Percentiles rank a stretch among this genome's conserved stretches.
Evolutionary conservation across 768 basidiomycete species (phyloP).

Genomic region (Rubroboletus pulcherrimus): DNA sequence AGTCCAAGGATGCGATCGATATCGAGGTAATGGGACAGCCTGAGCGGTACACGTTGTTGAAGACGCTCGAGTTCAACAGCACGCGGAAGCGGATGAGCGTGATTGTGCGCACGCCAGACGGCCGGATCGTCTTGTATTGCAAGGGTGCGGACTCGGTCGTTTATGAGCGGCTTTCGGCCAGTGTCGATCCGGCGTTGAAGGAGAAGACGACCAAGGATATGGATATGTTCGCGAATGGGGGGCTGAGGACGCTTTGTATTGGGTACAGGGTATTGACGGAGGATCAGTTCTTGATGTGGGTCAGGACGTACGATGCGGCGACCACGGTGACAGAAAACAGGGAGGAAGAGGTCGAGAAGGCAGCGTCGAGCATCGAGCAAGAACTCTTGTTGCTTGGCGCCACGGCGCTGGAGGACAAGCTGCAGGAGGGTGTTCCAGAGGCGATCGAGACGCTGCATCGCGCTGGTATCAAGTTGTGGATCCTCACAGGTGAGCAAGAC

Average conservation of each 20-base stretch:
- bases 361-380: slow-evolving; percentile 80
- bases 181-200: slow-evolving; percentile 73
- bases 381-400: slow-evolving; percentile 84
- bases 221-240: slow-evolving; percentile 91
- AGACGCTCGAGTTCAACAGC: slow-evolving; percentile 90
- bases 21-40: slow-evolving; percentile 90
- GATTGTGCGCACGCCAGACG: slow-evolving; percentile 80
- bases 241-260: slow-evolving; percentile 87
- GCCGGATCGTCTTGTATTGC: slow-evolving; percentile 79
- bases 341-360: slow-evolving; percentile 90
- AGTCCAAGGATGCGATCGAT: slow-evolving; percentile 69
- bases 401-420: slow-evolving; percentile 94
- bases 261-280: slow-evolving; percentile 76
- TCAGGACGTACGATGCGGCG: slow-evolving; percentile 78
- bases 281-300: slow-evolving; percentile 83
- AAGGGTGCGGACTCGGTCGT: slow-evolving; percentile 98
- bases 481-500: slow-evolving; percentile 70
- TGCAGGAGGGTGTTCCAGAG: slow-evolving; percentile 96
- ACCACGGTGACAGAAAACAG: slow-evolving; percentile 68
- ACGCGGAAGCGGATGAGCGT: slow-evolving; percentile 96
- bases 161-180: slow-evolving; percentile 74
- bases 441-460: slow-evolving; percentile 88
- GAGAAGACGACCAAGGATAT: slow-evolving; percentile 80
- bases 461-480: slow-evolving; percentile 98
- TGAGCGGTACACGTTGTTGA: slow-evolving; percentile 76